Evolutionary conservation across 1,284 basidiomycete genomes (phyloP).

Genomic region (Cerrena zonata): DNA sequence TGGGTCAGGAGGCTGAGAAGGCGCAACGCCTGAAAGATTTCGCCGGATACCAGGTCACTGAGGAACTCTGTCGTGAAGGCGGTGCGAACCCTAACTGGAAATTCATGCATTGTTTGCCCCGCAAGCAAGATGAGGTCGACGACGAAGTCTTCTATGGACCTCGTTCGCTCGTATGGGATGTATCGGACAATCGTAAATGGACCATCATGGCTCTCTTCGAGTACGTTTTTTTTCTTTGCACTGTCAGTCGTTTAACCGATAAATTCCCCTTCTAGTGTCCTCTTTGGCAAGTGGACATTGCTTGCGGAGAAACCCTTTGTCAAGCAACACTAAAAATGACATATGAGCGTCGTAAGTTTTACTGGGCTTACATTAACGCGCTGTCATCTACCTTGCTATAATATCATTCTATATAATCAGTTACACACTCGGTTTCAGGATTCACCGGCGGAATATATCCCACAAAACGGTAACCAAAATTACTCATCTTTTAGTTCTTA

Average conservation of each 20-base stretch:
- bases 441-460: too few relatives aligned
- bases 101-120: slow-evolving; percentile 93
- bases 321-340: too few relatives aligned
- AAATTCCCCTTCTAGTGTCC: slow-evolving; percentile 26
- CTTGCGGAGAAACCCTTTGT: slow-evolving; percentile 8
- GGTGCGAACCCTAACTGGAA: slow-evolving; percentile 87
- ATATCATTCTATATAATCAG: too few relatives aligned
- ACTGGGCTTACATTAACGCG: too few relatives aligned
- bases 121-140: slow-evolving; percentile 90
- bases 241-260: too few relatives aligned
- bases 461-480: too few relatives aligned
- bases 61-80: slow-evolving; percentile 70
- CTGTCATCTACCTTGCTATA: too few relatives aligned
- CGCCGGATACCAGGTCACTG: slow-evolving; percentile 90
- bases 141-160: slow-evolving; percentile 74
- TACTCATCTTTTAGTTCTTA: too few relatives aligned
- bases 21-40: slow-evolving; percentile 85
- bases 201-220: slow-evolving; percentile 87
- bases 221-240: slow-evolving; percentile 43
- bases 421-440: too few relatives aligned
- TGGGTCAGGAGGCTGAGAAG: slow-evolving; percentile 97
- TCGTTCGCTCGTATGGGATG: slow-evolving; percentile 70
- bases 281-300: slow-evolving; percentile 48
- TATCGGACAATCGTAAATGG: slow-evolving; percentile 88
- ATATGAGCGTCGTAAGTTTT: too few relatives aligned